Conservation (phyloP, 2,329 filamentous ascomycete genomes). For the Botryotinia narcissicola region DNA sequence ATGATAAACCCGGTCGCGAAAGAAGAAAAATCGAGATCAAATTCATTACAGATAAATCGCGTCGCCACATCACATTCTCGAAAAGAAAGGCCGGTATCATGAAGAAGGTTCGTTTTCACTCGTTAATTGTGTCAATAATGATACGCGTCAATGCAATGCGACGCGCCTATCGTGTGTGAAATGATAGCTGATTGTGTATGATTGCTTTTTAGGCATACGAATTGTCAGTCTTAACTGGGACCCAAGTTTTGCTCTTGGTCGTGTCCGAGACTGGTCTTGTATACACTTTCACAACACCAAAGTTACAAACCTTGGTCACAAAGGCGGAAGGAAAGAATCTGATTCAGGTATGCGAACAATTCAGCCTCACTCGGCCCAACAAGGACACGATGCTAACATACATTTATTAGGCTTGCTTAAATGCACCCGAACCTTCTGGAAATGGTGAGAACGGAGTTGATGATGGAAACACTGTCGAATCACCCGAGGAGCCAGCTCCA, state of each 20-base stretch:
- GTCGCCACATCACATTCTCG: conserved; percentile 98
- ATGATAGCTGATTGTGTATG: conserved; percentile 27
- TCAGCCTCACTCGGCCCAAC: conserved; percentile 2
- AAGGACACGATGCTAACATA: conserved; percentile 38
- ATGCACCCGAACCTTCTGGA: conserved; percentile 84
- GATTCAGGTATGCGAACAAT: conserved; percentile 70
- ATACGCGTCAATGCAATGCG: conserved; percentile 31
- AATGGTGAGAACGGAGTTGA: conserved; percentile 81
- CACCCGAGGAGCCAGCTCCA: conserved; percentile 82
- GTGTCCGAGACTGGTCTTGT: conserved; percentile 96
- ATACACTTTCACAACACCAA: conserved; percentile 97
- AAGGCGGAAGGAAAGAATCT: conserved; percentile 99
- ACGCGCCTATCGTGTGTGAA: conserved; percentile 25
- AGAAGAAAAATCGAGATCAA: conserved; percentile 99
- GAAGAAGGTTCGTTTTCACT: conserved; percentile 80
- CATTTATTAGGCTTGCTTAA: conserved; percentile 80
- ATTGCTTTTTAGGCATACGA: conserved; percentile 75
- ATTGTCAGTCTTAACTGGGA: conserved; percentile 93
- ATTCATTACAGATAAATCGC: conserved; percentile 99
- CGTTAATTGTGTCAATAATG: background rate
- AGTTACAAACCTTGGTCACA: conserved; percentile 95
- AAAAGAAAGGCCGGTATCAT: conserved; percentile 99
- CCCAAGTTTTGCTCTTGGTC: conserved; percentile 92
- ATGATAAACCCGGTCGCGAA: conserved; percentile 96
- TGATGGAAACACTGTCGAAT: conserved; percentile 74